Conservation (phyloP, 257 asterid genomes). For the Scutellaria galericulata region DNA sequence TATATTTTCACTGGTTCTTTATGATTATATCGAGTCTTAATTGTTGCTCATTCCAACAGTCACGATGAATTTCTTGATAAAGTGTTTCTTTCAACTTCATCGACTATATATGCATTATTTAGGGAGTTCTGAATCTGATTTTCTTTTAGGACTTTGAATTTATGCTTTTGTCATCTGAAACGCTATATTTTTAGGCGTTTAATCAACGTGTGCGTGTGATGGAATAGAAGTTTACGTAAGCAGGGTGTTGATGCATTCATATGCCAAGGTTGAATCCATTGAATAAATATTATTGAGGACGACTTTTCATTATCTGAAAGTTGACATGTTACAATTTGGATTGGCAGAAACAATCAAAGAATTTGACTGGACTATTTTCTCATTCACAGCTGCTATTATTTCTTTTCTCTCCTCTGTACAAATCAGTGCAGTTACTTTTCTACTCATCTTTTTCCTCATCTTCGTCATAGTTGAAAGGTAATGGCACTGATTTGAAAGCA, state of each 20-base stretch:
- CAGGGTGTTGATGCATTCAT: neutral
- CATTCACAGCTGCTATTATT: neutral
- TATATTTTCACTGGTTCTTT: neutral
- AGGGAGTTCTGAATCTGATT: neutral
- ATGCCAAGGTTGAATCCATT: neutral
- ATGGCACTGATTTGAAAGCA: constrained; percentile 73
- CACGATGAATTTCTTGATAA: constrained; percentile 2
- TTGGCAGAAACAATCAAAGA: neutral
- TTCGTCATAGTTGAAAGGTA: constrained; percentile 59
- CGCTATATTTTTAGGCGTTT: no score
- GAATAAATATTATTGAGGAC: neutral
- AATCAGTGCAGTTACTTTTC: constrained; percentile 6
- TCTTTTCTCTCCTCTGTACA: constrained; percentile 19
- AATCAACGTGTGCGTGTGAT: no score
- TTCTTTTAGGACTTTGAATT: neutral
- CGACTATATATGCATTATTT: neutral
- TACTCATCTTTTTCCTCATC: constrained; percentile 55
- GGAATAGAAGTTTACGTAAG: no score
- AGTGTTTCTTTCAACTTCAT: neutral
- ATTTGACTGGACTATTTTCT: no score
- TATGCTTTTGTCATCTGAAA: neutral
- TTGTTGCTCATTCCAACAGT: neutral
- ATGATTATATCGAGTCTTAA: neutral
- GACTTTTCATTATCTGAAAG: neutral
- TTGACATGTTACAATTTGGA: constrained; percentile 4